These are phyloP conservation scores for Pochonia chlamydosporia DNA, from an alignment of 2,329 filamentous ascomycete species.

Conservation along the genomic window DNA sequence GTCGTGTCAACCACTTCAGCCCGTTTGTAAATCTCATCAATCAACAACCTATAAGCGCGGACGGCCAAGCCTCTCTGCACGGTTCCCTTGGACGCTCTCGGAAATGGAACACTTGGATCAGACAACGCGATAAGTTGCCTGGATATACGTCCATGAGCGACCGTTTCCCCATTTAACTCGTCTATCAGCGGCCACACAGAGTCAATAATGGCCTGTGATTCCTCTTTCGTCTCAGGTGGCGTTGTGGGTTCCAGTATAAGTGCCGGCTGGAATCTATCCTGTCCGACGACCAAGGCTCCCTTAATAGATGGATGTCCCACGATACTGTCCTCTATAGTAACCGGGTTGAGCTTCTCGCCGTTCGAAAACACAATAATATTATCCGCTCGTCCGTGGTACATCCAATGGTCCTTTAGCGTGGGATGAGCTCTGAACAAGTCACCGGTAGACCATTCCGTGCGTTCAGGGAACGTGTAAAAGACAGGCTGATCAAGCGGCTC, in stretches of 20 bases:
- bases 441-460: conserved; percentile 29
- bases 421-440: conserved; percentile 32
- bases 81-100: conserved; percentile 38
- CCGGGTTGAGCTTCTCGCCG: conserved; percentile 37
- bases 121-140: conserved; percentile 33
- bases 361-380: conserved; percentile 36
- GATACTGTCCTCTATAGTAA: conserved; percentile 28
- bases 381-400: conserved; percentile 30
- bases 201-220: conserved; percentile 28
- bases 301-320: conserved; percentile 20
- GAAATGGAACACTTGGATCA: conserved; percentile 35
- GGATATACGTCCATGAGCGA: conserved; percentile 40
- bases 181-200: conserved; percentile 37
- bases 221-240: conserved; percentile 19
- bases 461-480: conserved; percentile 31
- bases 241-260: conserved; percentile 39
- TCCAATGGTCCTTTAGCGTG: conserved; percentile 24
- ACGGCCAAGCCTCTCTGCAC: conserved; percentile 34
- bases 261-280: conserved; percentile 38
- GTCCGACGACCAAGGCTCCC: conserved; percentile 33
- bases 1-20: conserved; percentile 9
- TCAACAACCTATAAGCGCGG: conserved; percentile 36
- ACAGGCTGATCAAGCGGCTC: conserved; percentile 26
- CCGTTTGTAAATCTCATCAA: conserved; percentile 33
- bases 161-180: conserved; percentile 35